Conservation (phyloP, 2,329 filamentous ascomycete species). For the Sordariomycetes sp. region DNA sequence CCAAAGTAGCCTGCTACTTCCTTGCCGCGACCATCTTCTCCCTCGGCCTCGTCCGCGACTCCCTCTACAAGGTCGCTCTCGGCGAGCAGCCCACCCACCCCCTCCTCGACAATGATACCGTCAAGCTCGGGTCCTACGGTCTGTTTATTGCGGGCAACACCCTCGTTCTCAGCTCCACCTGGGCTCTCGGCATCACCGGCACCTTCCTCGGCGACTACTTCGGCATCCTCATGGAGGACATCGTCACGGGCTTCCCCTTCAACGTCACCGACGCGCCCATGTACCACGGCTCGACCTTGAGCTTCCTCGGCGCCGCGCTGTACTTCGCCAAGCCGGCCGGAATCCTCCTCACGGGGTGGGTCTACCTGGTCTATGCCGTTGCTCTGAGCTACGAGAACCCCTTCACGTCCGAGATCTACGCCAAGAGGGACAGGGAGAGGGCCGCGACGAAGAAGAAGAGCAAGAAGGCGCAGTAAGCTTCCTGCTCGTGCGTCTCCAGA, state of each 20-base stretch:
- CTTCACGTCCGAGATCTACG: constrained; percentile 88
- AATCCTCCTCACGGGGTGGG: constrained; percentile 62
- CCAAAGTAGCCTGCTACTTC: constrained; percentile 75
- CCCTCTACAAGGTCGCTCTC: constrained; percentile 77
- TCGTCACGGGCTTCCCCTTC: constrained; percentile 93
- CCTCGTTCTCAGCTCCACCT: constrained; percentile 83
- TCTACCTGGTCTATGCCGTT: constrained; percentile 67
- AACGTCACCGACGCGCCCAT: constrained; percentile 85
- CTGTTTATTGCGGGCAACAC: constrained; percentile 70
- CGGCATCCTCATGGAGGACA: constrained; percentile 91
- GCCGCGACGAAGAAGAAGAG: constrained; percentile 35
- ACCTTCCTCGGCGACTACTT: constrained; percentile 99
- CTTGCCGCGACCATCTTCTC: constrained; percentile 86
- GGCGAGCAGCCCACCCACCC: constrained; percentile 66
- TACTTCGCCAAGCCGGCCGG: constrained; percentile 83
- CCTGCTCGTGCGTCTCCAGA: background rate
- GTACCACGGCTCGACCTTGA: constrained; percentile 92
- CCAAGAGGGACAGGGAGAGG: constrained; percentile 61
- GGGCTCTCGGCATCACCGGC: constrained; percentile 83
- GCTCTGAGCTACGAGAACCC: constrained; percentile 86
- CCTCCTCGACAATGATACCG: constrained; percentile 48
- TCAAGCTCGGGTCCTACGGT: constrained; percentile 54
- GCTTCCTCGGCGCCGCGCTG: constrained; percentile 80
- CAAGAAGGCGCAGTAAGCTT: constrained; percentile 7
- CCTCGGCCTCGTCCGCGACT: constrained; percentile 80